Evolutionary conservation across 495 filamentous ascomycete genomes (phyloP), one percentile per base, ranked within the genome.

Genomic region (Pyrenula aspistea): DNA sequence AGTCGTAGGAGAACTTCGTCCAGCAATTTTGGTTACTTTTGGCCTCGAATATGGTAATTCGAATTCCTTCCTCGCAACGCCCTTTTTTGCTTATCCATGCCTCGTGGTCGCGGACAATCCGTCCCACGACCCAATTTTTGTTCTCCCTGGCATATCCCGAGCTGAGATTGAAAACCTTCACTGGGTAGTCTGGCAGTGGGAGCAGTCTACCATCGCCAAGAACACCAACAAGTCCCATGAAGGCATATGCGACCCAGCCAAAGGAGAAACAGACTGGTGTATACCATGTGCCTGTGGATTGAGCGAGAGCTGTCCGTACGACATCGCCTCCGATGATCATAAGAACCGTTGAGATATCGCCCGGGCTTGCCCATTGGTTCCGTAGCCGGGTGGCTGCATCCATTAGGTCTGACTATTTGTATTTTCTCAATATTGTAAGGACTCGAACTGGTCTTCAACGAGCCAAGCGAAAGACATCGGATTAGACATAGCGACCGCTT

Each of bases 261-360:
- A 82, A 83, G 0, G 74, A 80, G 62, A 83, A 82, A 2, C 68
- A 64, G 2, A 82, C 74, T 1, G 79, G 78, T 0, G 71, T 73
- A 1, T 31, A 53, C 2, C 15, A 15, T 0, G 25, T 25, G 2
- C 63, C 62, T 2, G 76, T 71, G 1, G 62, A 53, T 52, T 79
- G 74, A 2, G 77, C 77, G 19, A 81, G 63, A 2, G 78, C 78
- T 20, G 58, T 59, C 21, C 63, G 61, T 10, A 82, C 63, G n/a
- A 80, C 63, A 53, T 79, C 71, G 10, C 74, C 73, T n/a, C 79
- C 77, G 12, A 78, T 56, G 52, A 81, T 64, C 1, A 81, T 61
- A 2, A 81, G 71, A 11, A 79, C 53, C 1, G 68, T 66, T 19
- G 76, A 68, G 24, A 77, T 56, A 58, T 75, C 72, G 23, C 56